A percentile compares a stretch with the other conserved stretches of the same genome.
Conservation (phyloP, 306 rosid species). For the Gillenia trifoliata region DNA sequence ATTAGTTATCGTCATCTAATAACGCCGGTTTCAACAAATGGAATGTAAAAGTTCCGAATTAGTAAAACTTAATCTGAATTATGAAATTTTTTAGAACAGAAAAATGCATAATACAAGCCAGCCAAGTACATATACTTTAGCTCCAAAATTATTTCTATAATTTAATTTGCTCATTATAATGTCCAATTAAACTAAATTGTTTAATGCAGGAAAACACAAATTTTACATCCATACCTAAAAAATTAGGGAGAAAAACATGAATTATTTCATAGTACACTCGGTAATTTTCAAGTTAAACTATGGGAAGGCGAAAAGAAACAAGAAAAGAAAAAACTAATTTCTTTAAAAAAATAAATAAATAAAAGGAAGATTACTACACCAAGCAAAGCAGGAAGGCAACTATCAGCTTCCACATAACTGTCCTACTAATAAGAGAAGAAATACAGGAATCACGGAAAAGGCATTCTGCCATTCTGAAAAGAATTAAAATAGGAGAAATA, state of each 20-base stretch:
- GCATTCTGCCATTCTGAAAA: slow-evolving; percentile 10
- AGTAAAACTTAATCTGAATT: background rate
- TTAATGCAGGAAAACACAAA: background rate
- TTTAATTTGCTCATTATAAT: background rate
- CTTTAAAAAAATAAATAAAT: no score
- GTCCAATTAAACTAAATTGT: background rate
- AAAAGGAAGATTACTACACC: slow-evolving; percentile 14
- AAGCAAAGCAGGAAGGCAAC: slow-evolving; percentile 29
- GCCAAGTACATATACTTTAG: background rate
- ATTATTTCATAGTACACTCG: background rate
- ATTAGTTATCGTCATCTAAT: background rate
- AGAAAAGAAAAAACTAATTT: background rate
- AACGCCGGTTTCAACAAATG: background rate
- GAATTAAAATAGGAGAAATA: slow-evolving; percentile 16
- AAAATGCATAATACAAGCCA: background rate
- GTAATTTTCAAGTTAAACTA: background rate
- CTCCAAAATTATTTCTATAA: background rate
- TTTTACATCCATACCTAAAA: background rate
- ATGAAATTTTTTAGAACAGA: background rate
- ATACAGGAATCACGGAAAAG: background rate
- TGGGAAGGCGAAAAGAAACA: background rate
- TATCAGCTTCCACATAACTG: slow-evolving; percentile 15
- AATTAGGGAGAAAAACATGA: background rate
- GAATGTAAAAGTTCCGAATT: background rate
- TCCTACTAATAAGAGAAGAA: slow-evolving; percentile 37